Evolutionary conservation across 768 basidiomycete species (phyloP).

Genomic region (Astraeus odoratus): DNA sequence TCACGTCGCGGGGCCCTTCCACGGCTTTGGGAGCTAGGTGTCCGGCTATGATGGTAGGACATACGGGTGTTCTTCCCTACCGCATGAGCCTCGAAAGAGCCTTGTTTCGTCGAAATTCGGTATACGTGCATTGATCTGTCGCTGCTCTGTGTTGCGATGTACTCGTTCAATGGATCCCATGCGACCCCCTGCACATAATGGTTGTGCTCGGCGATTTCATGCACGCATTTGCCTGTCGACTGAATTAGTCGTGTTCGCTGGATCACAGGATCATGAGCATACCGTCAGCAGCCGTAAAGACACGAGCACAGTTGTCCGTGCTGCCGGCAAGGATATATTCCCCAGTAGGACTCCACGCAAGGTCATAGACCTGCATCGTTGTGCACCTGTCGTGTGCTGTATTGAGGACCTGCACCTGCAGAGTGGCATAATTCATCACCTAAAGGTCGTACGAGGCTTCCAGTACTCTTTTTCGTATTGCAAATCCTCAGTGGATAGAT

Average conservation of each 20-base stretch:
- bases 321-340: constrained; percentile 94
- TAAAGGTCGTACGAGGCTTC: constrained; percentile 81
- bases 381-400: constrained; percentile 56
- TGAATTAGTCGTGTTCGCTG: neutral
- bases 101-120: constrained; percentile 69
- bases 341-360: constrained; percentile 95
- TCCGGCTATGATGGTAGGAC: constrained; percentile 57
- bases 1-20: constrained; percentile 60
- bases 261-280: constrained; percentile 12
- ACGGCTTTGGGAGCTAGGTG: constrained; percentile 56
- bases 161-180: constrained; percentile 97
- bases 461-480: constrained; percentile 93
- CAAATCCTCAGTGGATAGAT: constrained; percentile 67
- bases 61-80: constrained; percentile 84
- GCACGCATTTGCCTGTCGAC: constrained; percentile 68
- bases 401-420: neutral
- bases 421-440: constrained; percentile 38
- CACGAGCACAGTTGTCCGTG: constrained; percentile 90
- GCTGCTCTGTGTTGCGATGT: constrained; percentile 94
- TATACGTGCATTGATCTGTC: constrained; percentile 97
- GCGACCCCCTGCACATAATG: constrained; percentile 99
- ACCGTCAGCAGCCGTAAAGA: constrained; percentile 76
- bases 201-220: constrained; percentile 87
- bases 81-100: constrained; percentile 84
- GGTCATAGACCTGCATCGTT: constrained; percentile 94